Base-by-base conservation (phyloP, 495 filamentous ascomycete genomes). In the Elaphomyces granulatus region DNA sequence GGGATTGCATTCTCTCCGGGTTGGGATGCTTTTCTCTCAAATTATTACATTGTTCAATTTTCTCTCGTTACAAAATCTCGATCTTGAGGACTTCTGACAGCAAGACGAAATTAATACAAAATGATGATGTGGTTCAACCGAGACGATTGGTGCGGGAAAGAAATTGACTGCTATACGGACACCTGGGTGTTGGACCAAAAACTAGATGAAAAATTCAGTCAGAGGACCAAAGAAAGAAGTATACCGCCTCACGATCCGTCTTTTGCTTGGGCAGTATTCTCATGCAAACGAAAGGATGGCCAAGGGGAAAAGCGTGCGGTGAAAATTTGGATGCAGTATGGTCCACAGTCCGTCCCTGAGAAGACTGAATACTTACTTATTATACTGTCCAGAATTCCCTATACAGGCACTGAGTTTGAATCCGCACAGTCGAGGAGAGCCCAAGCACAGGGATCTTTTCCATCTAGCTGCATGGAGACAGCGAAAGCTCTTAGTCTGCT, bases 311-410 rank as follows among this genome's bases (percentile, higher is more conserved):
- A 34, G 32, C 32, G 18, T 14, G n/a, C 32, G 14, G 18, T 34
- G n/a, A 34, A 34, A 34, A 34, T 34, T 34, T 34, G 18, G 8
- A 34, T 34, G 32, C 32, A 34, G 32, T 34, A 34, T n/a, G 32
- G 14, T 34, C 14, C 18, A 34, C 18, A 34, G 18, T 34, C 15
- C 18, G 4, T 34, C 18, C 18, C 15, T 34, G 14, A 14, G 18
- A 34, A 16, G 15, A n/a, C 18, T 34, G 32, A 16, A 15, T 34
- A n/a, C 32, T 4, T 15, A 34, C 18, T 16, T 16, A 34, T 34
- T 4, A 16, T 15, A 34, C 18, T 16, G 18, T 16, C 32, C 18
- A 34, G 32, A 16, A 16, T 16, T 34, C 32, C 32, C 18, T 34
- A 16, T n/a, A 34, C 18, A 8, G 32, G 18, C 18, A 34, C 32